Conservation (phyloP, 2,329 filamentous ascomycete species). For the Magnaporthiopsis rhizophila region DNA sequence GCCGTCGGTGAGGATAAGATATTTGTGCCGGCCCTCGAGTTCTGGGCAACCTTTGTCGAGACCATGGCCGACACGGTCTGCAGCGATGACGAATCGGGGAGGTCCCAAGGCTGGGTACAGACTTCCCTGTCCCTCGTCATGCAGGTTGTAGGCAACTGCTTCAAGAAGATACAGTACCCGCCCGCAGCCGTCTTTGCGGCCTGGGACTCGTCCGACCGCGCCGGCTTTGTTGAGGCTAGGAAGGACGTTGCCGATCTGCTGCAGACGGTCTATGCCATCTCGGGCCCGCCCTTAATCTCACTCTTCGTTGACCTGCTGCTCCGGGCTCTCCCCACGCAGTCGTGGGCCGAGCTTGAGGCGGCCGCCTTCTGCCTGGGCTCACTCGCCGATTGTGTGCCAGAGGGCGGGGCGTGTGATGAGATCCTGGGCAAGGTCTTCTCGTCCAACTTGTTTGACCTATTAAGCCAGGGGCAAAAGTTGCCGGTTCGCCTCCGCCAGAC, state of each 20-base stretch:
- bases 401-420: slow-evolving; percentile 49
- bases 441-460: slow-evolving; percentile 47
- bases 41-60: slow-evolving; percentile 73
- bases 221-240: slow-evolving; percentile 62
- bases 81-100: slow-evolving; percentile 33
- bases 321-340: slow-evolving; percentile 36
- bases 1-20: slow-evolving; percentile 67
- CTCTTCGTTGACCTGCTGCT: slow-evolving; percentile 50
- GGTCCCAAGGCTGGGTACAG: slow-evolving; percentile 43
- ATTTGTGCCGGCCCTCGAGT: slow-evolving; percentile 67
- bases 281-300: slow-evolving; percentile 46
- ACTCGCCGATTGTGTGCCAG: slow-evolving; percentile 57
- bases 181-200: slow-evolving; percentile 44
- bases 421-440: slow-evolving; percentile 55
- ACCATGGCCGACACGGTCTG: slow-evolving; percentile 44
- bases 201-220: slow-evolving; percentile 64
- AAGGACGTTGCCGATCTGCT: slow-evolving; percentile 75
- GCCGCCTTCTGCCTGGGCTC: slow-evolving; percentile 56
- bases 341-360: slow-evolving; percentile 54
- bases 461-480: slow-evolving; percentile 43
- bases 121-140: slow-evolving; percentile 52
- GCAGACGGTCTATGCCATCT: slow-evolving; percentile 59
- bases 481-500: slow-evolving; percentile 59
- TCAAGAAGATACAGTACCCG: slow-evolving; percentile 63
- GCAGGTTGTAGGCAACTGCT: slow-evolving; percentile 57